A percentile compares a stretch with the other conserved stretches of the same genome.
phyloP scores from a whole-genome alignment of 305 asterid genomes.

The Fraxinus angustifolia region DNA sequence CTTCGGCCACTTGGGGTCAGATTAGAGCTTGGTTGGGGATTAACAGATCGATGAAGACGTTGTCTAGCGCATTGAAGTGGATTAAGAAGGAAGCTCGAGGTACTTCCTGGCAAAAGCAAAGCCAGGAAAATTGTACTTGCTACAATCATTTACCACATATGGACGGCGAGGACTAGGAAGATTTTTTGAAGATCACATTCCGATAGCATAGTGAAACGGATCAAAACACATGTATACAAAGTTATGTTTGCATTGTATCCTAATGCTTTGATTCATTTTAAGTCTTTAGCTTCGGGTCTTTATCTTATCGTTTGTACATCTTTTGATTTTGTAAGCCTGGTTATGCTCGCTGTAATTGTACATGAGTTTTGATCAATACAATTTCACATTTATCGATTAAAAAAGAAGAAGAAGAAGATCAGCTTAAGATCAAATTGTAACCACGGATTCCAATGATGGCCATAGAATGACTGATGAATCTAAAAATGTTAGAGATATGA shows the following conservation, averaged over 20 bases:
- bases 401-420: neutral
- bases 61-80: neutral
- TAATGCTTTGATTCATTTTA: neutral
- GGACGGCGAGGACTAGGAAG: neutral
- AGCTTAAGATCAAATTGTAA: neutral
- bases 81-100: neutral
- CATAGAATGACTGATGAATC: neutral
- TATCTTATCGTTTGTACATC: neutral
- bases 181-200: neutral
- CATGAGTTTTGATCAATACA: neutral
- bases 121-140: neutral
- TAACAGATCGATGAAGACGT: neutral
- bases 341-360: neutral
- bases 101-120: neutral
- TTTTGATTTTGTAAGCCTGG: neutral
- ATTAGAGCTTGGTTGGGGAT: neutral
- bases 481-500: neutral
- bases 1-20: neutral
- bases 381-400: neutral
- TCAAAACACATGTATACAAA: neutral
- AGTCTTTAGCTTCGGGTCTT: neutral
- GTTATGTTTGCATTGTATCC: neutral
- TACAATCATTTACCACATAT: too few species aligned
- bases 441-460: neutral
- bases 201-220: neutral